Conservation (phyloP, 805 yeast species). For the Dipodascus geniculatus region DNA sequence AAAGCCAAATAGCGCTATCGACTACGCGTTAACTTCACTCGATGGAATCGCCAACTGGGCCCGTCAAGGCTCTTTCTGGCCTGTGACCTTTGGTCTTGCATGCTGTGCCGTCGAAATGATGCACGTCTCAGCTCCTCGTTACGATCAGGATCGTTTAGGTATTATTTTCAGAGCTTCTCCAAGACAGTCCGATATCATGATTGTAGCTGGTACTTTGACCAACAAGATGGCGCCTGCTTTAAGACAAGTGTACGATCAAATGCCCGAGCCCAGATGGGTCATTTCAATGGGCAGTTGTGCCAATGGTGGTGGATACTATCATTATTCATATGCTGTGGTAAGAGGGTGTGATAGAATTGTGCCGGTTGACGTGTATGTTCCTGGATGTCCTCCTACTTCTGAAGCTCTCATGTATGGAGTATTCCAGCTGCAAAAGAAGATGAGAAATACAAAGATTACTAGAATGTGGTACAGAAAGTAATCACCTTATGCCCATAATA, state of each 20-base stretch:
- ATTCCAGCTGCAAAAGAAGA: constrained; percentile 80
- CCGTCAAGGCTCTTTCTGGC: constrained; percentile 86
- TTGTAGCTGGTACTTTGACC: constrained; percentile 84
- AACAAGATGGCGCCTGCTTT: constrained; percentile 91
- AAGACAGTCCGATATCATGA: constrained; percentile 84
- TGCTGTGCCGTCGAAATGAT: constrained; percentile 94
- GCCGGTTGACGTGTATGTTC: constrained; percentile 84
- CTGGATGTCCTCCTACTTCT: constrained; percentile 88
- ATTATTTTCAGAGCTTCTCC: constrained; percentile 91
- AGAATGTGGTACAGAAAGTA: constrained; percentile 74
- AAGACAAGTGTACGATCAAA: constrained; percentile 87
- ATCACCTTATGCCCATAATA: constrained; percentile 13
- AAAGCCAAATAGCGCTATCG: constrained; percentile 49
- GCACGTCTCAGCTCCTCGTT: constrained; percentile 85
- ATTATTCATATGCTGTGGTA: constrained; percentile 78
- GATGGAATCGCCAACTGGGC: constrained; percentile 87
- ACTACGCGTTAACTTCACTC: constrained; percentile 70
- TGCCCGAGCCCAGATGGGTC: constrained; percentile 93
- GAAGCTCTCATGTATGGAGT: constrained; percentile 89
- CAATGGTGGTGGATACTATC: constrained; percentile 89
- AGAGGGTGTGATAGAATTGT: constrained; percentile 83
- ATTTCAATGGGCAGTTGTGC: constrained; percentile 93
- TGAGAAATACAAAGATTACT: constrained; percentile 70
- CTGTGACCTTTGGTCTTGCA: constrained; percentile 82
- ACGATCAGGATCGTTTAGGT: constrained; percentile 86